A percentile compares a stretch with the other conserved stretches of the same genome.
Evolutionary conservation across 495 filamentous ascomycete genomes (phyloP).

Genomic region (Xylaria flabelliformis): DNA sequence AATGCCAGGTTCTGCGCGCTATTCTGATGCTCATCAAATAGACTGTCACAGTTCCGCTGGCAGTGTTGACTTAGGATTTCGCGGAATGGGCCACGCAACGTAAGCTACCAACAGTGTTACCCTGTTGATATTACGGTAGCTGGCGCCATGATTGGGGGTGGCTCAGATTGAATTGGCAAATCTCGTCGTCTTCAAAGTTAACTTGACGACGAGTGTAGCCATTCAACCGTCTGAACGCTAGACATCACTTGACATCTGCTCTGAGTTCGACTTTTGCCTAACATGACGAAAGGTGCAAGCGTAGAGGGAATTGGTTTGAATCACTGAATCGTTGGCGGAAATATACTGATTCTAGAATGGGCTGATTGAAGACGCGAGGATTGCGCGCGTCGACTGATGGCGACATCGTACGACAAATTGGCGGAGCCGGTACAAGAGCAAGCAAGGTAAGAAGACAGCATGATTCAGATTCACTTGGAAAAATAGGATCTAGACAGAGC

Average conservation of each 20-base stretch:
- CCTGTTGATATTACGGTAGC: background rate
- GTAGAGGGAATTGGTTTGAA: background rate
- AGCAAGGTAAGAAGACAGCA: background rate
- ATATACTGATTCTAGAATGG: conserved; percentile 7
- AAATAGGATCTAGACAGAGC: background rate
- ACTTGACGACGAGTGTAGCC: background rate
- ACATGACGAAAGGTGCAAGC: background rate
- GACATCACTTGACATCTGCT: conserved; percentile 7
- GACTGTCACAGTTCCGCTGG: background rate
- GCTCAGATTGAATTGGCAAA: background rate
- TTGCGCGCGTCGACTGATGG: conserved; percentile 2
- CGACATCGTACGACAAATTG: conserved; percentile 9
- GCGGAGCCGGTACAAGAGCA: background rate
- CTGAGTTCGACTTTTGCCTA: background rate
- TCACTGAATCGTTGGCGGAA: background rate
- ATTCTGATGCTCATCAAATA: background rate
- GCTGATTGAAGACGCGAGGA: background rate
- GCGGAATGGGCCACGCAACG: background rate
- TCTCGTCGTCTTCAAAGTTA: background rate
- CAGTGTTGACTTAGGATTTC: background rate
- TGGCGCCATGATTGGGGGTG: background rate
- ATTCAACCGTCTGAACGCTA: background rate
- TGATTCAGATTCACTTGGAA: background rate
- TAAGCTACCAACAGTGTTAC: background rate
- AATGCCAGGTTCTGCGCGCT: background rate